Base-by-base conservation (phyloP, 116 monocot species). In the Zostera marina region DNA sequence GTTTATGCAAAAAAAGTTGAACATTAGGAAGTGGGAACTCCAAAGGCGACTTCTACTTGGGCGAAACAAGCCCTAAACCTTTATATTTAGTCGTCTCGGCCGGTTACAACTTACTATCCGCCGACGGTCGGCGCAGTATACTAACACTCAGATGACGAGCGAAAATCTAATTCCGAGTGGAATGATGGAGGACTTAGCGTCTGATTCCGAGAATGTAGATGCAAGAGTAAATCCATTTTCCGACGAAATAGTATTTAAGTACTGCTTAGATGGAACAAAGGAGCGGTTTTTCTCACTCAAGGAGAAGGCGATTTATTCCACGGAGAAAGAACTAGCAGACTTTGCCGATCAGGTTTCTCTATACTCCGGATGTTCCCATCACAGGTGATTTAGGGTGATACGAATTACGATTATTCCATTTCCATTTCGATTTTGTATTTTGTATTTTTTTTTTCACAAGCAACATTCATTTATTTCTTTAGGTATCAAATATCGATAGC, bases 301-400 rank as follows among this genome's bases (percentile, higher is more conserved):
- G 70, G 72, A 71, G 39, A 67, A 75, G 8, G 48, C 68, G 63
- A 46, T 58, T 46, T 80, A 58, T 53, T 61, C 74, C 7, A 76
- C 67, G 53, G 70, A 82, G 54, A 65, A 85, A 62, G 82, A 80
- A 60, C 62, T 89, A 17, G 58, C 11, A 8, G 74, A 73, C 11
- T 89, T 96, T 70, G 78, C 80, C 13, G 74, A 89, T 41, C 77
- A 85, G 66, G 72, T 96, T 65, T 85, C 71, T 42, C 53, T 85
- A 60, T 89, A 82, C 62, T 52, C 79, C 65, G 96, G 89, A 56
- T 96, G 96, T 67, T 66, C 68, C 47, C 96, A 96, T 69, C 89
- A 96, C 68, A 56, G 82, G 96, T 96, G 74, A 68, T 19, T 70
- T 32, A 38, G 41, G 26, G 5, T 53, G 54, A 7, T 57, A 8